Conservation (phyloP, 2,329 filamentous ascomycete genomes). For the Trichoderma pleuroti region DNA sequence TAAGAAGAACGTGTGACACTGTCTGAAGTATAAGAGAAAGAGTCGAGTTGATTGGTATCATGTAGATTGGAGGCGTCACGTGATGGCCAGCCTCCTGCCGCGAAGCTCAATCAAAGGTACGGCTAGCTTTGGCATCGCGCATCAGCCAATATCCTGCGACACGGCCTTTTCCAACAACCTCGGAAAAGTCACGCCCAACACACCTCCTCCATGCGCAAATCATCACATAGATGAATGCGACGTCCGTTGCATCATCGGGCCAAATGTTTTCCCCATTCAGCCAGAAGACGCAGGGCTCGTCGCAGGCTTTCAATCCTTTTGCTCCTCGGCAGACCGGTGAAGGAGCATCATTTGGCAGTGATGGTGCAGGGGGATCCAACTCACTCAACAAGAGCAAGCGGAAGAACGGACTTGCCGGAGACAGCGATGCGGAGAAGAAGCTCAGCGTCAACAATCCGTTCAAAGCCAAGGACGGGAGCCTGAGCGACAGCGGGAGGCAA, state of each 20-base stretch:
- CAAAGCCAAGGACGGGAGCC: constrained; percentile 21
- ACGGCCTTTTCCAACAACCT: constrained; percentile 3
- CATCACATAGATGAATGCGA: constrained; percentile 37
- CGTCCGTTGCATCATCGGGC: constrained; percentile 40
- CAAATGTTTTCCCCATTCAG: constrained; percentile 39
- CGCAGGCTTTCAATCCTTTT: constrained; percentile 37
- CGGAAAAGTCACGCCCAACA: neutral
- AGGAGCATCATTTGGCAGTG: constrained; percentile 32
- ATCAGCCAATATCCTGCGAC: constrained; percentile 7
- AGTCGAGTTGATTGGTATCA: neutral
- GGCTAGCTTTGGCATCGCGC: constrained; percentile 10
- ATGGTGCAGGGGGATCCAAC: constrained; percentile 30
- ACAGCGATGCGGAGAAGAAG: constrained; percentile 29
- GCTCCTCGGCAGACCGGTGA: constrained; percentile 27
- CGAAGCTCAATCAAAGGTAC: constrained; percentile 18
- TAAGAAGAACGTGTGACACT: neutral
- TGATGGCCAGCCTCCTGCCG: constrained; percentile 13
- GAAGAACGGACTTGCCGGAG: constrained; percentile 26
- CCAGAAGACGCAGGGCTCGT: constrained; percentile 35
- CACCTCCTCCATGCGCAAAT: constrained; percentile 33
- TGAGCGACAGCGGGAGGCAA: constrained; percentile 16
- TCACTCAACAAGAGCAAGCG: constrained; percentile 28
- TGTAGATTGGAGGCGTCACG: constrained; percentile 2
- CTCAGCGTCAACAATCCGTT: constrained; percentile 28
- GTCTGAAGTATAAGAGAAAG: neutral